A percentile compares a stretch with the other conserved stretches of the same genome.
Conservation (phyloP, 1,139 yeast species). For the Torulaspora pretoriensis region DNA sequence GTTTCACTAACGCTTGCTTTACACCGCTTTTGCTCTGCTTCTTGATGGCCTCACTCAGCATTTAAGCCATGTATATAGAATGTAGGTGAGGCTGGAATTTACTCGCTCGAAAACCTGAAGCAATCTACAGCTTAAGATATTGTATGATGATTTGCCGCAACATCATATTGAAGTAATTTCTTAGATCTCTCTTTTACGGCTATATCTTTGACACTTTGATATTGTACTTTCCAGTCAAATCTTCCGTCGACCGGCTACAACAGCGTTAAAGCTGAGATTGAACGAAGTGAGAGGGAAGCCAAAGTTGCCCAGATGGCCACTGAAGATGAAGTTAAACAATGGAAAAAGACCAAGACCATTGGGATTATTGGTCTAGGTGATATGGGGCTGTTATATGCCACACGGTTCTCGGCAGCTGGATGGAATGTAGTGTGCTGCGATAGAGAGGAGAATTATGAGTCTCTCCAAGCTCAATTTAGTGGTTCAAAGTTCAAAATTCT, state of each 20-base stretch:
- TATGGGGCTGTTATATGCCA: constrained; percentile 89
- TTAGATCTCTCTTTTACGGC: too few species aligned
- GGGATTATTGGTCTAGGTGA: constrained; percentile 97
- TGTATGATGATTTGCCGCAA: too few species aligned
- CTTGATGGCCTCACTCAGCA: too few species aligned
- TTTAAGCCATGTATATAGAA: too few species aligned
- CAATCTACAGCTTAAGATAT: too few species aligned
- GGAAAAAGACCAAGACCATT: constrained; percentile 49
- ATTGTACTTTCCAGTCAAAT: too few species aligned
- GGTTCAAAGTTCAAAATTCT: constrained; percentile 52
- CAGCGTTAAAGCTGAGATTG: neutral
- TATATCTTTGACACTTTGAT: too few species aligned
- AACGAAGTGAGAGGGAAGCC: neutral
- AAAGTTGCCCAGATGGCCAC: constrained; percentile 5
- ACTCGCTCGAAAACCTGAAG: too few species aligned
- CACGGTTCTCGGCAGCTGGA: constrained; percentile 71
- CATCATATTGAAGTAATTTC: too few species aligned
- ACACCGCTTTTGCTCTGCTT: too few species aligned
- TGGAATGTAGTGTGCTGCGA: constrained; percentile 94
- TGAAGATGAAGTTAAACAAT: constrained; percentile 22
- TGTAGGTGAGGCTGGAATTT: too few species aligned
- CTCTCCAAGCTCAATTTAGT: constrained; percentile 42
- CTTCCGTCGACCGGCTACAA: neutral
- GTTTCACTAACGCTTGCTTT: too few species aligned
- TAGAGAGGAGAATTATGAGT: constrained; percentile 59